Base-by-base conservation (phyloP, 192 early-diverging fungal species). In the Mortierella hygrophila region DNA sequence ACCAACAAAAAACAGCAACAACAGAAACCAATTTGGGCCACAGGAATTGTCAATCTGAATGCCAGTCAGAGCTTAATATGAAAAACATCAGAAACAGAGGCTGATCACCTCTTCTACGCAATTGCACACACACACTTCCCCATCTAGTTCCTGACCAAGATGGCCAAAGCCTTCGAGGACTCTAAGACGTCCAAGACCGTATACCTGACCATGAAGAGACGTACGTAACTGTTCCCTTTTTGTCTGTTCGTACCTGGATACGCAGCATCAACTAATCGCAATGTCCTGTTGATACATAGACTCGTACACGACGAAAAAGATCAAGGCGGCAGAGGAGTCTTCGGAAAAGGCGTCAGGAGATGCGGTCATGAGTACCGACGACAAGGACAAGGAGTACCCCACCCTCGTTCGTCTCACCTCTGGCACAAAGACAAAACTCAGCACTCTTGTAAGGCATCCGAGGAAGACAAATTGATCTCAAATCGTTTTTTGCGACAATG, bases 141-240 rank as follows among this genome's bases (percentile, higher is more conserved):
- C 35, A 26, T 32, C n/a, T 77, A 85, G 83, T 85, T 85, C 78
- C 69, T 85, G 63, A 85, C 83, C 42, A 75, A 63, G 55, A 79
- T 80, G 78, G 83, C 83, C 44, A 85, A 85, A 63, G 78, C 83
- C 78, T 85, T 85, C n/a, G 83, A 85, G 69, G 83, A 79, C 42
- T 69, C 83, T 35, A 85, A 80, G 78, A 35, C 68, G n/a, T 70
- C 72, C 21, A 85, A 77, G 26, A 72, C 83, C 35, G 83, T 85
- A 44, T 85, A 80, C 55, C 44, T 85, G 44, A 85, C 83, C 1
- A 85, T 85, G 83, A 85, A 85, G 70, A 80, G 83, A 85, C 73
- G 83, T 80, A 80, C 38, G 78, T 38, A 10, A 0, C n/a, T 42
- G 7, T 6, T 21, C 68, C 18, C 7, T 44, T 46, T 7, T 15